phyloP scores from a whole-genome alignment of 2,329 filamentous ascomycete genomes.

The Microdochium paspali region DNA sequence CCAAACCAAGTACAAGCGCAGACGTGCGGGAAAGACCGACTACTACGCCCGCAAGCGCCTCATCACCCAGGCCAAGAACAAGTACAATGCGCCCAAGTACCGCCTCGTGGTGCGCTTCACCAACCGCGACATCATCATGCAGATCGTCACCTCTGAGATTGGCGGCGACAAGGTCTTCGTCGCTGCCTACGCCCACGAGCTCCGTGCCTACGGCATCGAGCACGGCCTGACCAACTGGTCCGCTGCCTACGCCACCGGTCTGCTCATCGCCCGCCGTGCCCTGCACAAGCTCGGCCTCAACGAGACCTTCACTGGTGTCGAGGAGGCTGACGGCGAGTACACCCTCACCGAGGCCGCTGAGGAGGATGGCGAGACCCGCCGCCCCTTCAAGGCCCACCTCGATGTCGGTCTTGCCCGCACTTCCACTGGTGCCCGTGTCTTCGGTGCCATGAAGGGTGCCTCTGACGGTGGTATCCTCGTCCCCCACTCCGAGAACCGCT shows the following conservation, averaged over 20 bases:
- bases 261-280: conserved; percentile 91
- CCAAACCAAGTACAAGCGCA: conserved; percentile 99
- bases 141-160: conserved; percentile 96
- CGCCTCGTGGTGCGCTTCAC: conserved; percentile 98
- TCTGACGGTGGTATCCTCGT: conserved; percentile 96
- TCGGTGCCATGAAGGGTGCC: conserved; percentile 99
- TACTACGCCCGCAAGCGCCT: conserved; percentile 99
- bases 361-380: conserved; percentile 83
- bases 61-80: conserved; percentile 99
- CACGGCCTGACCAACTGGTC: conserved; percentile 99
- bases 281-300: conserved; percentile 96
- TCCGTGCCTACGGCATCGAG: conserved; percentile 92
- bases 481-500: conserved; percentile 98
- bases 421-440: conserved; percentile 96
- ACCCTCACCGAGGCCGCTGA: conserved; percentile 89
- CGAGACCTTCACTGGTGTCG: conserved; percentile 87
- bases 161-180: conserved; percentile 94
- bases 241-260: conserved; percentile 91
- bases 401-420: conserved; percentile 96
- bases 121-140: conserved; percentile 98
- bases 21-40: conserved; percentile 95
- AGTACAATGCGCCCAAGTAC: conserved; percentile 99
- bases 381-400: conserved; percentile 98
- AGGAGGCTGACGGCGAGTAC: conserved; percentile 96
- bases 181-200: conserved; percentile 92